Percentiles rank a stretch among this genome's conserved stretches.
Conservation (phyloP, 2,329 filamentous ascomycete species). For the Pyrenochaeta sp. region DNA sequence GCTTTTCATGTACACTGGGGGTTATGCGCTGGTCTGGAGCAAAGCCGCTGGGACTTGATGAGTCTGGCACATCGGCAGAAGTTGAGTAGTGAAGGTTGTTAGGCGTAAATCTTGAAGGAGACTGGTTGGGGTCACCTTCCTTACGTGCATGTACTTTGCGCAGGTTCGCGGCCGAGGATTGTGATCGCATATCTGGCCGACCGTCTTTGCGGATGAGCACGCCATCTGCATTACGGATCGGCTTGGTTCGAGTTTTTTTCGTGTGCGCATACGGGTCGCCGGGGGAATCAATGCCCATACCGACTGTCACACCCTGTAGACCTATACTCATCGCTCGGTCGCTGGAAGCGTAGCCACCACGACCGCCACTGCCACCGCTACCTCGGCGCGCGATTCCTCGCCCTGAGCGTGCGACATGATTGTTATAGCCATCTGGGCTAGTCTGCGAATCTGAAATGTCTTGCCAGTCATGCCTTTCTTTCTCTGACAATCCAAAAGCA, state of each 20-base stretch:
- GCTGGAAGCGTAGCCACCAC: slow-evolving; percentile 34
- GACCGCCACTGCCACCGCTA: slow-evolving; percentile 40
- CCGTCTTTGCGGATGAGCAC: slow-evolving; percentile 62
- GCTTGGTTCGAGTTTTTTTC: slow-evolving; percentile 61
- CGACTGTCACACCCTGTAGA: slow-evolving; percentile 35
- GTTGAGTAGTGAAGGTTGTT: slow-evolving; percentile 23
- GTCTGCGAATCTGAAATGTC: slow-evolving; percentile 43
- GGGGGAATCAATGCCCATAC: slow-evolving; percentile 30
- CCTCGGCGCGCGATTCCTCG: slow-evolving; percentile 46
- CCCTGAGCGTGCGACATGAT: slow-evolving; percentile 31
- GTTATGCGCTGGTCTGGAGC: slow-evolving; percentile 11
- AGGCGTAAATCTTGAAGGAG: slow-evolving; percentile 36
- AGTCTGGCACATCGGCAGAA: slow-evolving; percentile 25
- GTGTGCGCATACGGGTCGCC: slow-evolving; percentile 50
- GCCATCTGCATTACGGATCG: slow-evolving; percentile 59
- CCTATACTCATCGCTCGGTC: slow-evolving; percentile 39
- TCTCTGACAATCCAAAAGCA: slow-evolving; percentile 49
- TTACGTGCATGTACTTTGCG: slow-evolving; percentile 61
- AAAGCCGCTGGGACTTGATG: slow-evolving; percentile 38
- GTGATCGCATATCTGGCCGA: slow-evolving; percentile 60
- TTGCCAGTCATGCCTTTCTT: slow-evolving; percentile 52
- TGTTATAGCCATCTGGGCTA: slow-evolving; percentile 50
- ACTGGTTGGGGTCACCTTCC: slow-evolving; percentile 44
- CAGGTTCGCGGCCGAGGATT: slow-evolving; percentile 61
- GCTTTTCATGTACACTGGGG: slow-evolving; percentile 40